These are phyloP conservation scores for Hypsizygus marmoreus DNA, from an alignment of 768 basidiomycete species.

Conservation along the genomic window DNA sequence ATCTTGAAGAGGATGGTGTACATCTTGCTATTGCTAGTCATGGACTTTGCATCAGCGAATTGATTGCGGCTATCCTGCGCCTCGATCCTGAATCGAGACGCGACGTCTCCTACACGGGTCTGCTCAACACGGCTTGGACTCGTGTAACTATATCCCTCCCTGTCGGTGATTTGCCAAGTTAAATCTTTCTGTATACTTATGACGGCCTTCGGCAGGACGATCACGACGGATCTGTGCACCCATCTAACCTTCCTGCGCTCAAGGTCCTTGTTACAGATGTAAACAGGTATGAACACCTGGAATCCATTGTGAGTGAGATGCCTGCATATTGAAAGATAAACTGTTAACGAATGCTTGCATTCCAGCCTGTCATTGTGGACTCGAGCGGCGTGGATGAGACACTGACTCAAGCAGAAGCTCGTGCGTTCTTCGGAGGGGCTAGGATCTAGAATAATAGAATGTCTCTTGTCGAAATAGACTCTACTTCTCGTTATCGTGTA, in stretches of 20 bases:
- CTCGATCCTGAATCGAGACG: conserved; percentile 48
- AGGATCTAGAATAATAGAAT: no score
- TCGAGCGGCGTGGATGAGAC: conserved; percentile 21
- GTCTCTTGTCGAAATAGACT: no score
- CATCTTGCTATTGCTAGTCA: conserved; percentile 77
- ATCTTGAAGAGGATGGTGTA: conserved; percentile 47
- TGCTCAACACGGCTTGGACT: conserved; percentile 78
- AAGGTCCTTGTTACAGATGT: conserved; percentile 37
- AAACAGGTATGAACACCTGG: conserved; percentile 37
- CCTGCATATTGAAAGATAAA: no score
- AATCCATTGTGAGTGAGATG: conserved; percentile 24
- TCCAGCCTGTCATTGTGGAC: conserved; percentile 8
- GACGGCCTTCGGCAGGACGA: conserved; percentile 22
- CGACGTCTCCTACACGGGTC: conserved; percentile 42
- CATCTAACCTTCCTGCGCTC: conserved; percentile 28
- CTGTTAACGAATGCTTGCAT: background rate
- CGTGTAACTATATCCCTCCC: conserved; percentile 48
- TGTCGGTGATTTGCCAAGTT: conserved; percentile 28
- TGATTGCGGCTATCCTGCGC: conserved; percentile 55
- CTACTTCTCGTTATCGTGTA: no score
- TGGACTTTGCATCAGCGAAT: conserved; percentile 67
- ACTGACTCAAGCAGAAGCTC: conserved; percentile 28
- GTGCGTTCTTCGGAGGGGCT: conserved; percentile 40
- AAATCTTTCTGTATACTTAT: conserved; percentile 1
- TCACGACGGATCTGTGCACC: conserved; percentile 23